Percentiles rank a stretch among this genome's conserved stretches.
Conservation (phyloP, 2,329 filamentous ascomycete genomes). For the Karstenula rhodostoma region DNA sequence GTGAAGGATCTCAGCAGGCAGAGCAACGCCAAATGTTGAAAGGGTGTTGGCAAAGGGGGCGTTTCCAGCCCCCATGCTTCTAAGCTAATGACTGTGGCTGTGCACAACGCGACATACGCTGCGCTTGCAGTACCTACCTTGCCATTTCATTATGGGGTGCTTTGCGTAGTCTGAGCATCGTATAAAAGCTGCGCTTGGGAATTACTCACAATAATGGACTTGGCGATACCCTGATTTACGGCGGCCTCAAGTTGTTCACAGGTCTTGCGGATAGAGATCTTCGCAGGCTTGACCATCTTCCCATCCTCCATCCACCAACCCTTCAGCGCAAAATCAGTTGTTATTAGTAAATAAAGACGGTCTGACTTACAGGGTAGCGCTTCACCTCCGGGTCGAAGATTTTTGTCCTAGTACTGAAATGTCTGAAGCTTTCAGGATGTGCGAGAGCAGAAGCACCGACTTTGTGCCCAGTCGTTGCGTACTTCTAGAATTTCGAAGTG, state of each 20-base stretch:
- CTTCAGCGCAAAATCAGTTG: conserved; percentile 13
- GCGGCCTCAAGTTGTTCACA: conserved; percentile 43
- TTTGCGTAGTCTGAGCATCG: conserved; percentile 59
- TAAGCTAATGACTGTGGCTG: background rate
- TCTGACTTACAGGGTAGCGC: conserved; percentile 27
- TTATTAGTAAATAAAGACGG: background rate
- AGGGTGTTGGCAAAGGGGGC: background rate
- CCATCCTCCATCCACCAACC: conserved; percentile 63
- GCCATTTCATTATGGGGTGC: too few relatives aligned
- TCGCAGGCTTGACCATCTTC: conserved; percentile 24
- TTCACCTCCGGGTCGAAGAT: conserved; percentile 69
- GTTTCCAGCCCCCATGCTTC: background rate
- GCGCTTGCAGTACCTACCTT: background rate
- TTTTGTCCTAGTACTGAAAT: too few relatives aligned
- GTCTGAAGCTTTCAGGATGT: too few relatives aligned
- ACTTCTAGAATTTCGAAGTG: conserved; percentile 87
- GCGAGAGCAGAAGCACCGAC: background rate
- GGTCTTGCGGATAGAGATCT: conserved; percentile 42
- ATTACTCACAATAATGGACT: conserved; percentile 51
- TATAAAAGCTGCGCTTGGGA: conserved; percentile 51
- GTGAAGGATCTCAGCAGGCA: too few relatives aligned
- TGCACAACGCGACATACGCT: background rate
- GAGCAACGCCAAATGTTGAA: too few relatives aligned
- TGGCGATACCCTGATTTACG: conserved; percentile 59
- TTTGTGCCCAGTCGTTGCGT: background rate